Conservation (phyloP, 495 filamentous ascomycete genomes). For the Amniculicola lignicola region DNA sequence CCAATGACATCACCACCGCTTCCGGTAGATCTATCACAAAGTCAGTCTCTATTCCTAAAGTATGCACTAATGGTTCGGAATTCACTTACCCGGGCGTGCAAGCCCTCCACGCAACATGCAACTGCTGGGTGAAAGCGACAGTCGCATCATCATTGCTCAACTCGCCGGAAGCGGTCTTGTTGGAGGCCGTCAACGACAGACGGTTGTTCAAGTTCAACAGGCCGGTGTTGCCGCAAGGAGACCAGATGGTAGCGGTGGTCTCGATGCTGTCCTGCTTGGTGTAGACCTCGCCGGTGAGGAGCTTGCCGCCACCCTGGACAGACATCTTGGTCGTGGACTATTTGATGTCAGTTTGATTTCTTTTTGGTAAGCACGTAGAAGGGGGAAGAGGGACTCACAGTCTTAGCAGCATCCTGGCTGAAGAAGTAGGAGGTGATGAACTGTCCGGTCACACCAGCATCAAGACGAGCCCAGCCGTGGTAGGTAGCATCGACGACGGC, state of each 20-base stretch:
- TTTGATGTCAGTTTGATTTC: neutral
- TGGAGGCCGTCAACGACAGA: constrained; percentile 49
- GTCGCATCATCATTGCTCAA: constrained; percentile 58
- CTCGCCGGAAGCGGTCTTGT: constrained; percentile 46
- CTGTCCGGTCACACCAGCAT: constrained; percentile 52
- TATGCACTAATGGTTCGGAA: neutral
- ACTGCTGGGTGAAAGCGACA: constrained; percentile 54
- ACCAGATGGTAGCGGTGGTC: constrained; percentile 54
- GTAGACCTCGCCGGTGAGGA: constrained; percentile 51
- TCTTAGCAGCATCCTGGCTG: constrained; percentile 34
- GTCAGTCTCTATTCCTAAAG: neutral
- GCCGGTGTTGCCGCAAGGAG: constrained; percentile 54
- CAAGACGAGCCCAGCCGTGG: constrained; percentile 56
- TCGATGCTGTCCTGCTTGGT: constrained; percentile 55
- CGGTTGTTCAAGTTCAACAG: constrained; percentile 62
- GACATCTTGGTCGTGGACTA: constrained; percentile 51
- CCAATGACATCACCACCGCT: neutral
- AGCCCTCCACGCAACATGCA: constrained; percentile 52
- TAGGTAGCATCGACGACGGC: constrained; percentile 54
- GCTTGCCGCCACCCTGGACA: constrained; percentile 45
- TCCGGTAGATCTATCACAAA: neutral
- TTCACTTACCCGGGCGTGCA: constrained; percentile 39
- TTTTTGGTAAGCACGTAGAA: neutral
- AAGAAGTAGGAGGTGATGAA: constrained; percentile 61
- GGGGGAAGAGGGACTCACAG: constrained; percentile 7